These are phyloP conservation scores for Hypoxylon sp. DNA, from an alignment of 2,329 filamentous ascomycete species.

Conservation along the genomic window DNA sequence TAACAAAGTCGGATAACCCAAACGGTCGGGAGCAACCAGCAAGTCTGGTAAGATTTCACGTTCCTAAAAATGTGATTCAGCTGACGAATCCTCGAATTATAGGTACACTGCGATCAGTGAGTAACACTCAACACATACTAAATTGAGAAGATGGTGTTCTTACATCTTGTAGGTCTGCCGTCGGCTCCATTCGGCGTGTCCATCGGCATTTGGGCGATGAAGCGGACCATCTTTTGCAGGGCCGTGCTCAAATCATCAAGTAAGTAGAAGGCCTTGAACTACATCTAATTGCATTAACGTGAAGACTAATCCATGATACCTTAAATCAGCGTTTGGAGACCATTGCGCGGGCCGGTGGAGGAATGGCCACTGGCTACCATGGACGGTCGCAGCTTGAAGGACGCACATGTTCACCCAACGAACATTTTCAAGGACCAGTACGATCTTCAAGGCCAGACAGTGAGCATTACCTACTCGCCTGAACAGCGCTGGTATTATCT, in stretches of 20 bases:
- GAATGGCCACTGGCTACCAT: slow-evolving; percentile 1
- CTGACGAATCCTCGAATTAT: too few species aligned
- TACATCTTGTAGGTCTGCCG: not conserved
- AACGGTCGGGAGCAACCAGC: too few species aligned
- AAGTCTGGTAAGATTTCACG: too few species aligned
- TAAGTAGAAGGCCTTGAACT: not conserved
- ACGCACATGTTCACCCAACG: not conserved
- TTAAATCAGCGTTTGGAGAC: slow-evolving; percentile 35
- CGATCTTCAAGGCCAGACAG: not conserved
- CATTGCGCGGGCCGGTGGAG: not conserved
- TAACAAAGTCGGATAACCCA: too few species aligned
- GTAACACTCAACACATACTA: too few species aligned
- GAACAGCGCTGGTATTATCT: slow-evolving; percentile 41
- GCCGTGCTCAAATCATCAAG: slow-evolving; percentile 35
- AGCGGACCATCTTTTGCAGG: slow-evolving; percentile 4
- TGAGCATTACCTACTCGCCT: slow-evolving; percentile 17
- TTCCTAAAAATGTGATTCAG: too few species aligned
- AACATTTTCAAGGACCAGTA: not conserved
- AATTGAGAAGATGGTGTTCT: too few species aligned
- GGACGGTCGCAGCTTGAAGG: not conserved
- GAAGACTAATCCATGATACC: too few species aligned
- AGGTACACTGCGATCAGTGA: too few species aligned
- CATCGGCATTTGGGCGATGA: slow-evolving; percentile 1
- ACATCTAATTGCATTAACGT: too few species aligned
- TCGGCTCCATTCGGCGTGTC: not conserved